Evolutionary conservation across 495 filamentous ascomycete genomes (phyloP).

Genomic region (Aspergillus wentii): DNA sequence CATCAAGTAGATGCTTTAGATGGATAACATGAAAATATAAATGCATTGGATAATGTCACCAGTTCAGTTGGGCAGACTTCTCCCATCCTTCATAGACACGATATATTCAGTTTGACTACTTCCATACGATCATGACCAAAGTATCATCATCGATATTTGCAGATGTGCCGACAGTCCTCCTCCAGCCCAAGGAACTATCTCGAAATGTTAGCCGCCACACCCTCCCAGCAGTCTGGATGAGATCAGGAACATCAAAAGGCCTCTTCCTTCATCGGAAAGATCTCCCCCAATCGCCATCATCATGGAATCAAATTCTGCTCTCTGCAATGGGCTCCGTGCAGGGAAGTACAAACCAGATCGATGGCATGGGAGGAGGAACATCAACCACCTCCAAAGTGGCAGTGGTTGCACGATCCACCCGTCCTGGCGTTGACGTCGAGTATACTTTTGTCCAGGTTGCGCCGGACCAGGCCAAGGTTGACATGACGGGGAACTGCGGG

Average conservation of each 20-base stretch:
- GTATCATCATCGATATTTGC: no score
- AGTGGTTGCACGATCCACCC: slow-evolving; percentile 22
- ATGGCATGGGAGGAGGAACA: slow-evolving; percentile 34
- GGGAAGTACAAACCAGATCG: slow-evolving; percentile 13
- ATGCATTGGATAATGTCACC: no score
- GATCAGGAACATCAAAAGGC: slow-evolving; percentile 34
- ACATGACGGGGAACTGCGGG: slow-evolving; percentile 37
- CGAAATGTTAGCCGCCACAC: no score
- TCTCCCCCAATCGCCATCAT: slow-evolving; percentile 14
- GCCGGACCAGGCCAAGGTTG: slow-evolving; percentile 22
- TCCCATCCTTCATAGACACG: no score
- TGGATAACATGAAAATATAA: no score
- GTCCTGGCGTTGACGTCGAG: slow-evolving; percentile 27
- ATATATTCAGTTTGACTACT: no score
- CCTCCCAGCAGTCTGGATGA: slow-evolving; percentile 31
- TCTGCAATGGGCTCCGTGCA: slow-evolving; percentile 22
- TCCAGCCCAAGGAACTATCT: no score
- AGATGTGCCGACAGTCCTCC: no score
- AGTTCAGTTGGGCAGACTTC: no score
- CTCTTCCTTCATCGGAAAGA: slow-evolving; percentile 28
- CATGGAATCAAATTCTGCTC: slow-evolving; percentile 26
- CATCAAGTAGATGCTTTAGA: no score
- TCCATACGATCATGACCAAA: no score
- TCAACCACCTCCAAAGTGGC: slow-evolving; percentile 38
- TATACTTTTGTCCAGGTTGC: slow-evolving; percentile 36